Base-by-base conservation (phyloP, 2,329 filamentous ascomycete species). In the Coniosporium tulheliwenetii region DNA sequence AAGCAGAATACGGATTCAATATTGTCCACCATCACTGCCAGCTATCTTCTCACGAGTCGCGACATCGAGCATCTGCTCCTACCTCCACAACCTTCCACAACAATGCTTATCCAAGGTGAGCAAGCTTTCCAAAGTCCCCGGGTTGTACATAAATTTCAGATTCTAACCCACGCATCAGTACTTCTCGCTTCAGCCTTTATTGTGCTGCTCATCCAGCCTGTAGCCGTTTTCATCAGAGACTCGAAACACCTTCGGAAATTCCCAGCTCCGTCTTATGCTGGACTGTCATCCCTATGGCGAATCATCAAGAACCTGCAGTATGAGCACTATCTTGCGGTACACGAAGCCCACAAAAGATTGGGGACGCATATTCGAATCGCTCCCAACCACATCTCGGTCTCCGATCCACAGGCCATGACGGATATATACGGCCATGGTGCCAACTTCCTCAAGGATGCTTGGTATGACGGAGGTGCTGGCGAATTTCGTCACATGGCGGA, bases 341-440 rank as follows among this genome's bases (percentile, higher is more conserved):
- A 50, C 31, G n/a, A 47, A 30, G 46, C 48, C 8, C 51, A 53
- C 40, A 12, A 44, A 31, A 14, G 41, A 31, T 37, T 53, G 13
- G 51, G 52, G 2, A 43, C 39, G 10, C 34, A 42, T 40, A 16
- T 38, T 3, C 36, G 36, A n/a, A 38, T 38, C 10, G 36, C 14
- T 14, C 36, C 36, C 10, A 38, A 38, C 36, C 36, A 38, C 16
- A 13, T 38, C 36, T 38, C 36, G 10, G 16, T 38, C 36, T 29
- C 19, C n/a, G 36, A 38, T 29, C 4, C 9, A 5, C 36, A 16
- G 5, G 36, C 36, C 16, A 15, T 29, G 13, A 15, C 3, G 3
- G 36, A 38, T 15, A 38, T 38, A 12, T 38, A 38, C 36, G 36
- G 36, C 16, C 36, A 38, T 16, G 36, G 36, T n/a, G 36, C 36